phyloP scores from a whole-genome alignment of 148 eudicot species.

The Fagopyrum esculentum region DNA sequence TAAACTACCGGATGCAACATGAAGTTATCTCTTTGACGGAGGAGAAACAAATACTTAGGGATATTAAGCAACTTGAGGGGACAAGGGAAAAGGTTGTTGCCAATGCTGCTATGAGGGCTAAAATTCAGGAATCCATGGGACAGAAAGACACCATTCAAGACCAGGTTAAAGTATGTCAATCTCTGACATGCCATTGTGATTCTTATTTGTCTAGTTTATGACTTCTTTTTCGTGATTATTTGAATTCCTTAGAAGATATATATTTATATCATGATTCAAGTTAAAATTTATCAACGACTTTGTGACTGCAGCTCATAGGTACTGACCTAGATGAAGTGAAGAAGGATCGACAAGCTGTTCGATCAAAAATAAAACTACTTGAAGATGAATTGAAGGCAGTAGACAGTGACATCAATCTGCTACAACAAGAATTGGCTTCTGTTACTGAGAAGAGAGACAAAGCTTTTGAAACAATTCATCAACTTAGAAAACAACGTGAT shows the following conservation, averaged over 20 bases:
- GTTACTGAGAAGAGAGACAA: slow-evolving; percentile 32
- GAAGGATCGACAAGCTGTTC: slow-evolving; percentile 50
- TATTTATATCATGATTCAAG: background rate
- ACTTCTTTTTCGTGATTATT: background rate
- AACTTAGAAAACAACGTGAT: slow-evolving; percentile 39
- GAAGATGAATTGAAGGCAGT: slow-evolving; percentile 32
- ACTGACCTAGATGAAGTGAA: slow-evolving; percentile 67
- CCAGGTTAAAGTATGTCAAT: slow-evolving; percentile 74
- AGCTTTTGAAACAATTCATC: slow-evolving; percentile 22
- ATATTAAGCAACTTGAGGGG: slow-evolving; percentile 64
- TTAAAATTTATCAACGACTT: background rate
- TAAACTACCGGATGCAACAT: slow-evolving; percentile 71
- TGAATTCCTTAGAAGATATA: background rate
- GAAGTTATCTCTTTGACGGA: slow-evolving; percentile 65
- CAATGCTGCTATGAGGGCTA: slow-evolving; percentile 58
- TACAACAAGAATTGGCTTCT: slow-evolving; percentile 32
- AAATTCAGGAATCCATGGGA: slow-evolving; percentile 74
- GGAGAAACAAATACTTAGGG: slow-evolving; percentile 74
- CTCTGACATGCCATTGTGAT: background rate
- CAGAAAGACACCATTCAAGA: slow-evolving; percentile 64
- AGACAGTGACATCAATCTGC: slow-evolving; percentile 26
- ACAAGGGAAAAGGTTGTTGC: slow-evolving; percentile 72
- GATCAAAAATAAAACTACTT: slow-evolving; percentile 38
- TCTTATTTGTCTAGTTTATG: background rate
- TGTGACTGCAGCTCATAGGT: slow-evolving; percentile 46